A percentile compares a stretch with the other conserved stretches of the same genome.
Conservation (phyloP, 306 rosid species). For the Lotus japonicus region DNA sequence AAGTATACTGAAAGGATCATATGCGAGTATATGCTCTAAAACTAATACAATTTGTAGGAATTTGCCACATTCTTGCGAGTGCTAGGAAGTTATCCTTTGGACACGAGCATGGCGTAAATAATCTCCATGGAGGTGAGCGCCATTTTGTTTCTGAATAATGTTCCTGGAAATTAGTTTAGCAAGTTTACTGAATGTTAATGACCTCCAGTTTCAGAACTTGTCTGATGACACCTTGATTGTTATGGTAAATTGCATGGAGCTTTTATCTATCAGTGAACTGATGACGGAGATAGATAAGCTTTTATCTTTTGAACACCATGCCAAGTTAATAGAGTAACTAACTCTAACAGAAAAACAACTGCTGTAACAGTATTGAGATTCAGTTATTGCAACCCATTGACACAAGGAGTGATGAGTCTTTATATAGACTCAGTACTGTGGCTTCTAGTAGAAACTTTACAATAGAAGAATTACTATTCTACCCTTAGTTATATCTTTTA, state of each 20-base stretch:
- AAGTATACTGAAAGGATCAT: slow-evolving; percentile 14
- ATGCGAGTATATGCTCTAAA: slow-evolving; percentile 6
- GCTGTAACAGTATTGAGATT: too few relatives aligned
- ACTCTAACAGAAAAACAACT: too few relatives aligned
- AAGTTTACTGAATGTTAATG: slow-evolving; percentile 1
- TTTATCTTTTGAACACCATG: too few relatives aligned
- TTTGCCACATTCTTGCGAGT: slow-evolving; percentile 91
- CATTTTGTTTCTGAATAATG: slow-evolving; percentile 2
- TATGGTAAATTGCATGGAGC: not conserved
- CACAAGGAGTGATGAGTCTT: too few relatives aligned
- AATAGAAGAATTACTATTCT: too few relatives aligned
- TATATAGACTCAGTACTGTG: too few relatives aligned
- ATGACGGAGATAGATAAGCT: slow-evolving; percentile 3
- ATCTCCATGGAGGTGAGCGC: slow-evolving; percentile 23
- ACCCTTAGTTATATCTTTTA: too few relatives aligned
- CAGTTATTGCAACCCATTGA: too few relatives aligned
- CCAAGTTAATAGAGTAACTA: too few relatives aligned
- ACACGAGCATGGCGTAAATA: slow-evolving; percentile 48
- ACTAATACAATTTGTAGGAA: slow-evolving; percentile 49
- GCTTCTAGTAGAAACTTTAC: too few relatives aligned
- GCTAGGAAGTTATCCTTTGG: slow-evolving; percentile 96
- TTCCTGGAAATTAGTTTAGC: not conserved
- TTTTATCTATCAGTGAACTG: not conserved
- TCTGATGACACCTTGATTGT: slow-evolving; percentile 2
- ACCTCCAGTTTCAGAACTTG: not conserved